A percentile compares a stretch with the other conserved stretches of the same genome.
These are phyloP conservation scores for Berkeleyomyces rouxiae DNA, from an alignment of 2,329 filamentous ascomycete species.

Conservation along the genomic window DNA sequence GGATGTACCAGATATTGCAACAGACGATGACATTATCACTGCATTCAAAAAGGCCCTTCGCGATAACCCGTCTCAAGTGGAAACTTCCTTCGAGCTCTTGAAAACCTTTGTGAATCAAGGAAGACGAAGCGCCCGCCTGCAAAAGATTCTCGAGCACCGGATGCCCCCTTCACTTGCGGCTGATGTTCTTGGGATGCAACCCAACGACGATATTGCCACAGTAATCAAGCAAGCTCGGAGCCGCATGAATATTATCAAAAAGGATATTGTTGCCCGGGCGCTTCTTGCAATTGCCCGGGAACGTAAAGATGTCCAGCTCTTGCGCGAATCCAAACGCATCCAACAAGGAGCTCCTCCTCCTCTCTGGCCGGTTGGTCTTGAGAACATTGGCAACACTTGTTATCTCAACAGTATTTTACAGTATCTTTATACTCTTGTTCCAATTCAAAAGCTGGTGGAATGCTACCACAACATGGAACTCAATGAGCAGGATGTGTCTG, in stretches of 20 bases:
- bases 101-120: slow-evolving; percentile 15
- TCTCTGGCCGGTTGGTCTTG: slow-evolving; percentile 47
- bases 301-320: slow-evolving; percentile 16
- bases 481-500: slow-evolving; percentile 44
- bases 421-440: slow-evolving; percentile 79
- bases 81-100: slow-evolving; percentile 15
- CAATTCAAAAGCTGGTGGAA: slow-evolving; percentile 65
- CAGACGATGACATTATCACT: slow-evolving; percentile 16
- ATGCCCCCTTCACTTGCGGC: slow-evolving; percentile 13
- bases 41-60: slow-evolving; percentile 16
- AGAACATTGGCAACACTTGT: slow-evolving; percentile 94
- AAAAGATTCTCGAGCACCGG: slow-evolving; percentile 6
- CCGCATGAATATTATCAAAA: slow-evolving; percentile 6
- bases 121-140: slow-evolving; percentile 13
- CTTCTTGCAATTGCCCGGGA: slow-evolving; percentile 19
- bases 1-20: slow-evolving; percentile 15
- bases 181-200: slow-evolving; percentile 10
- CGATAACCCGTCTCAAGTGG: slow-evolving; percentile 16
- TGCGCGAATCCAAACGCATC: slow-evolving; percentile 12
- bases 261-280: slow-evolving; percentile 17
- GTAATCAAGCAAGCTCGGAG: slow-evolving; percentile 11
- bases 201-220: slow-evolving; percentile 4
- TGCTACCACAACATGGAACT: slow-evolving; percentile 57
- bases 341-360: slow-evolving; percentile 27
- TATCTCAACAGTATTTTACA: slow-evolving; percentile 95